These are phyloP conservation scores for Suhomyces ambrosiae DNA, from an alignment of 1,139 yeast genomes.

Conservation along the genomic window DNA sequence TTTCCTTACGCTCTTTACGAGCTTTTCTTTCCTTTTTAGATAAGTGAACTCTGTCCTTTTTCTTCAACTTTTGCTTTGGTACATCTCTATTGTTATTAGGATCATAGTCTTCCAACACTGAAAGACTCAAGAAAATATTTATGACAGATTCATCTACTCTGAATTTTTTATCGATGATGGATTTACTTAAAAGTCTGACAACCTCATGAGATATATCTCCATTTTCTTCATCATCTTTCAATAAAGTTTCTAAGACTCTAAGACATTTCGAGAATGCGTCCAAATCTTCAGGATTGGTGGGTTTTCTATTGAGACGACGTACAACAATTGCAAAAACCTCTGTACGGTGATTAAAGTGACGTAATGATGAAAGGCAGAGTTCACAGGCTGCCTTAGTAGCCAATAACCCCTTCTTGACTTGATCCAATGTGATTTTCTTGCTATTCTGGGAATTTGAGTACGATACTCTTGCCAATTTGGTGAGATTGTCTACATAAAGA, in stretches of 20 bases:
- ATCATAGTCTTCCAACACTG: conserved; percentile 79
- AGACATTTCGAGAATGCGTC: conserved; percentile 62
- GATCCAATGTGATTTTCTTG: conserved; percentile 38
- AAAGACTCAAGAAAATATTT: conserved; percentile 69
- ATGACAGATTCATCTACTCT: conserved; percentile 84
- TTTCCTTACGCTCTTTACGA: conserved; percentile 80
- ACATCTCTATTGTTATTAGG: conserved; percentile 55
- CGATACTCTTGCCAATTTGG: conserved; percentile 42
- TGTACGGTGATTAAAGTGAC: conserved; percentile 77
- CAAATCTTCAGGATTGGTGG: conserved; percentile 44
- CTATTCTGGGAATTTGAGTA: conserved; percentile 44
- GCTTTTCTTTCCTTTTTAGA: conserved; percentile 86
- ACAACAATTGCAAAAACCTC: conserved; percentile 70
- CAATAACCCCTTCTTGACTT: conserved; percentile 53
- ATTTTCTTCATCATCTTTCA: conserved; percentile 69
- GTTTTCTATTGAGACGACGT: conserved; percentile 64
- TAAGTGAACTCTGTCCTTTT: conserved; percentile 86
- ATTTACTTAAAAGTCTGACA: conserved; percentile 64
- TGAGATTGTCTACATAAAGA: conserved; percentile 62
- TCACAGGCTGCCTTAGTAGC: conserved; percentile 82
- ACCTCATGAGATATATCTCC: conserved; percentile 83
- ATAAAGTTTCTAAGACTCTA: conserved; percentile 62
- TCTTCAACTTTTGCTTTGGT: conserved; percentile 54
- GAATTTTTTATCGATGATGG: conserved; percentile 72
- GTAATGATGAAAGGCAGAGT: conserved; percentile 59